Evolutionary conservation across 179 eudicot species (phyloP).

Genomic region (Patellifolia procumbens): DNA sequence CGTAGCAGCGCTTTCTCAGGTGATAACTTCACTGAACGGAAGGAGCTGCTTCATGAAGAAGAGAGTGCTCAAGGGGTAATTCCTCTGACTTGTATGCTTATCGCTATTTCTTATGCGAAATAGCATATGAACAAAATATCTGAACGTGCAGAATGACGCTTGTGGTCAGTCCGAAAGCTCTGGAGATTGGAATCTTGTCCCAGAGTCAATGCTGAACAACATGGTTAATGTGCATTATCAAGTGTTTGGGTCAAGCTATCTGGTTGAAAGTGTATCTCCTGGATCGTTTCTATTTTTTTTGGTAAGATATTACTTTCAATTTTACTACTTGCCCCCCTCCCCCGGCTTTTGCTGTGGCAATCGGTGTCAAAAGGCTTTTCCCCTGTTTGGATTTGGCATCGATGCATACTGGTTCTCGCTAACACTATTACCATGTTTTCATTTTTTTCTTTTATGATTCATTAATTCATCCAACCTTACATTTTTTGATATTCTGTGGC

Average conservation of each 20-base stretch:
- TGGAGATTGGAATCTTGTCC: slow-evolving; percentile 59
- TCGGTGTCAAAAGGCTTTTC: no score
- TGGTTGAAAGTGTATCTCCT: slow-evolving; percentile 53
- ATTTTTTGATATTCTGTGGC: not conserved
- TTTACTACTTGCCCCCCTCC: no score
- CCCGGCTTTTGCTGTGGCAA: no score
- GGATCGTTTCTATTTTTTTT: not conserved
- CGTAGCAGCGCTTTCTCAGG: slow-evolving; percentile 45
- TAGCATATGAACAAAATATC: slow-evolving; percentile 5
- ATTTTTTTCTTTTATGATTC: not conserved
- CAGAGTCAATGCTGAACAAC: slow-evolving; percentile 56
- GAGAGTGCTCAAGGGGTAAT: slow-evolving; percentile 49
- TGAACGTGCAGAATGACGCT: slow-evolving; percentile 41
- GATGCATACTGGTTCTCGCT: not conserved
- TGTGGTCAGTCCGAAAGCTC: slow-evolving; percentile 46
- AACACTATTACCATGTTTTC: not conserved
- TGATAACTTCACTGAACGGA: slow-evolving; percentile 79
- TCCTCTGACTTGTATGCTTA: slow-evolving; percentile 1
- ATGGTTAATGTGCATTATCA: slow-evolving; percentile 63
- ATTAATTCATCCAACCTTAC: not conserved
- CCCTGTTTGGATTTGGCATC: not conserved
- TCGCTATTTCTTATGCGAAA: not conserved
- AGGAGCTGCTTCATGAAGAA: slow-evolving; percentile 59
- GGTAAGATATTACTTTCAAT: not conserved
- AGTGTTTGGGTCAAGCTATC: slow-evolving; percentile 78